phyloP scores from a whole-genome alignment of 2,329 filamentous ascomycete species.

The Cordyceps cateniannulata region DNA sequence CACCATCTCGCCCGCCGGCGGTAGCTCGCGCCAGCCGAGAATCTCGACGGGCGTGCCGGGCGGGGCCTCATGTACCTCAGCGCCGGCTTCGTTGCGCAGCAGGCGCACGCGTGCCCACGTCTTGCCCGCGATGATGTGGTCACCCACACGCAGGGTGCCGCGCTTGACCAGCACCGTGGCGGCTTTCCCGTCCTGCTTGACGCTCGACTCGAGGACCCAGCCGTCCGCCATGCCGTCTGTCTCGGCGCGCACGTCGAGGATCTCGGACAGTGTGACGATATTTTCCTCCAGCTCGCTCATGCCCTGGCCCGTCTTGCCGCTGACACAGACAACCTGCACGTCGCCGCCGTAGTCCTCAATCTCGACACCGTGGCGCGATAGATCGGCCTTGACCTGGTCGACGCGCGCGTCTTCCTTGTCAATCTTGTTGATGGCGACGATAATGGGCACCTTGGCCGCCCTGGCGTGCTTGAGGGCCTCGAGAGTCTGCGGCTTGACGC shows the following conservation, averaged over 20 bases:
- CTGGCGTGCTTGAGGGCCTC: constrained; percentile 94
- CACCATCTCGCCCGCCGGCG: constrained; percentile 78
- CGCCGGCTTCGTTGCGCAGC: constrained; percentile 78
- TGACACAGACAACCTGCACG: constrained; percentile 84
- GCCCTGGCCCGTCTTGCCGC: constrained; percentile 86
- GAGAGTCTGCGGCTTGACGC: constrained; percentile 93
- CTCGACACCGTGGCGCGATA: constrained; percentile 75
- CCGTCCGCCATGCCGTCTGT: constrained; percentile 73
- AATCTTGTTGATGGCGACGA: constrained; percentile 96
- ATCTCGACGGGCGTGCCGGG: constrained; percentile 90
- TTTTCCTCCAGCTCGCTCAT: constrained; percentile 92
- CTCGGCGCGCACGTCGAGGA: constrained; percentile 85
- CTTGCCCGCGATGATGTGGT: constrained; percentile 79
- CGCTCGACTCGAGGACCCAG: constrained; percentile 87
- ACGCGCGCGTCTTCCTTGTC: constrained; percentile 80
- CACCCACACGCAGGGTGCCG: constrained; percentile 74
- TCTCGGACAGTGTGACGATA: constrained; percentile 76
- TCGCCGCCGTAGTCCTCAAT: constrained; percentile 95
- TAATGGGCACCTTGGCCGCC: constrained; percentile 82
- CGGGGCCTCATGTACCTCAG: constrained; percentile 62
- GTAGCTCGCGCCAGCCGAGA: constrained; percentile 83
- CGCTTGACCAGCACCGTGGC: constrained; percentile 85
- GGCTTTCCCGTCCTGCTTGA: constrained; percentile 76
- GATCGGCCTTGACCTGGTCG: constrained; percentile 81
- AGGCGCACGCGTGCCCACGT: constrained; percentile 83